Evolutionary conservation across 192 early-diverging fungal genomes (phyloP).

Genomic region (Linnemannia elongata): DNA sequence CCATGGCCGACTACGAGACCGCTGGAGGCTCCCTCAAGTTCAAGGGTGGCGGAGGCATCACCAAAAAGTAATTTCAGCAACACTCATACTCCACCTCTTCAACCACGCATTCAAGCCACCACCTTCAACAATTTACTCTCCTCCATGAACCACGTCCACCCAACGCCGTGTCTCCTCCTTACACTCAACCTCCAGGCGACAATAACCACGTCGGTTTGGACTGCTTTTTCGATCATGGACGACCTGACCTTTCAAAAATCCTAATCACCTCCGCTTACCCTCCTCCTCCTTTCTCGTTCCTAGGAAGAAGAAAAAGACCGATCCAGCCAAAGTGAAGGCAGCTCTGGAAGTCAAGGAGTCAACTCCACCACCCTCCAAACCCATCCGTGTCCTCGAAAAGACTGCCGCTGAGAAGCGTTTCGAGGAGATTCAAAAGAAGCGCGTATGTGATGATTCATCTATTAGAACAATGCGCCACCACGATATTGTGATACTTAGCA

Average conservation of each 20-base stretch:
- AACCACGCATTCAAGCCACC: background rate
- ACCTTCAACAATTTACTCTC: background rate
- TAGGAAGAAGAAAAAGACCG: slow-evolving; percentile 70
- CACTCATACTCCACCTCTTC: background rate
- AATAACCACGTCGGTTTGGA: background rate
- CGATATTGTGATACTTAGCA: background rate
- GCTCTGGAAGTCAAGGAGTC: slow-evolving; percentile 37
- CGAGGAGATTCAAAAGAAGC: slow-evolving; percentile 73
- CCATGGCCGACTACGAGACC: slow-evolving; percentile 38
- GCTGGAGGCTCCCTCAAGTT: slow-evolving; percentile 74
- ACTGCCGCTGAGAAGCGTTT: slow-evolving; percentile 81
- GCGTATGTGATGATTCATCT: slow-evolving; percentile 61
- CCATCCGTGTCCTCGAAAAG: slow-evolving; percentile 61
- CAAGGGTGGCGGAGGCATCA: slow-evolving; percentile 64
- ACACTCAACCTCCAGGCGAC: too few relatives aligned
- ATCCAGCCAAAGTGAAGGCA: slow-evolving; percentile 48
- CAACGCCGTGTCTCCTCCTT: background rate
- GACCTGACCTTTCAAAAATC: background rate
- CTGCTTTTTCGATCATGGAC: background rate
- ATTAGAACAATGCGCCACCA: background rate
- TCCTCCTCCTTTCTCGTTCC: too few relatives aligned
- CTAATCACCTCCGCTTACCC: background rate
- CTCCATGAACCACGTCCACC: background rate
- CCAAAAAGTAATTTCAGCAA: slow-evolving; percentile 62
- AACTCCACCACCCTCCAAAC: slow-evolving; percentile 25